A percentile compares a stretch with the other conserved stretches of the same genome.
Evolutionary conservation across 257 asterid species (phyloP).

Genomic region (Rubia yunnanensis): DNA sequence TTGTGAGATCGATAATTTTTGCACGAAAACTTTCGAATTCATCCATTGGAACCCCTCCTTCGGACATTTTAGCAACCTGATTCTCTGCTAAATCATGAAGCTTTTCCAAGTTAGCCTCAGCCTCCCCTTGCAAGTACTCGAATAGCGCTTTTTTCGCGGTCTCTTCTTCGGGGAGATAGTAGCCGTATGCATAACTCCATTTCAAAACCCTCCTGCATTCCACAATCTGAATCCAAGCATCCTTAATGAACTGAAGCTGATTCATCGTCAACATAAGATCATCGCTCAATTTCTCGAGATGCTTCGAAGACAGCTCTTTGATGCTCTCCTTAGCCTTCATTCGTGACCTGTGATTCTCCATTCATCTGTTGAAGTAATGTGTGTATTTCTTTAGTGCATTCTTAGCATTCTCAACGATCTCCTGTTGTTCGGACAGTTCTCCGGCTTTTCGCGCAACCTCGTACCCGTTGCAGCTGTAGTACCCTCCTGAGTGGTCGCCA

Average conservation of each 20-base stretch:
- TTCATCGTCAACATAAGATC: background rate
- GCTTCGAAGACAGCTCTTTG: background rate
- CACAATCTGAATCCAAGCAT: conserved; percentile 44
- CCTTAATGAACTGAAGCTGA: conserved; percentile 9
- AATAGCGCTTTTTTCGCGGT: conserved; percentile 15
- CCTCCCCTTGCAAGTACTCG: conserved; percentile 32
- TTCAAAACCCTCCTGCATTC: conserved; percentile 43
- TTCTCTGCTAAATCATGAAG: conserved; percentile 38
- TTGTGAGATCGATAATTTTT: background rate
- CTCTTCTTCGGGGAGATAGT: conserved; percentile 15
- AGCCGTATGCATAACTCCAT: conserved; percentile 42
- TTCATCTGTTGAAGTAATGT: conserved; percentile 16
- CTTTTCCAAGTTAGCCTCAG: conserved; percentile 29
- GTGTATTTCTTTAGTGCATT: background rate
- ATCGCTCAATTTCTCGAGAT: background rate
- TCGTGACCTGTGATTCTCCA: background rate
- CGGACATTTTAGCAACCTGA: conserved; percentile 6
- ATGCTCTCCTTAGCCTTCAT: background rate
- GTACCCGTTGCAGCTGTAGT: background rate
- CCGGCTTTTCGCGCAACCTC: background rate
- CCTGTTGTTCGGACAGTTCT: background rate
- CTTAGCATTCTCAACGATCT: background rate
- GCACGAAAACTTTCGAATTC: background rate
- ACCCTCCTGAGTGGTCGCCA: background rate
- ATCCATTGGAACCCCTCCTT: background rate